Percentiles rank a stretch among this genome's conserved stretches.
Evolutionary conservation across 2,329 filamentous ascomycete genomes (phyloP).

Genomic region (Teratosphaeria pseudoeucalypti): DNA sequence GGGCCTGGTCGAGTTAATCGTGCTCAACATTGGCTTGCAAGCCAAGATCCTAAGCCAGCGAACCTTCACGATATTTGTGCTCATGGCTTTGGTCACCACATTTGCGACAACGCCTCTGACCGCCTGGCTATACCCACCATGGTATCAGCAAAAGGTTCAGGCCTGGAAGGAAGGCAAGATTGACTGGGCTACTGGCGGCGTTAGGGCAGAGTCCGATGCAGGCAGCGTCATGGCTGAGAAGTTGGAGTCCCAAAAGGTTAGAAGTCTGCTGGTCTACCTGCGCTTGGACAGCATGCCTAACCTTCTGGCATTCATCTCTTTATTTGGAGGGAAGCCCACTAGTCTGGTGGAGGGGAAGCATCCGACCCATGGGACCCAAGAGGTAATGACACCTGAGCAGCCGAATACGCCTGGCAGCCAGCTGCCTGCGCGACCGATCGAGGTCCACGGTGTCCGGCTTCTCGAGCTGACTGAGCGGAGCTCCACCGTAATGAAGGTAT

Average conservation of each 20-base stretch:
- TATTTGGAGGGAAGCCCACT: conserved; percentile 52
- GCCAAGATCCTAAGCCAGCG: conserved; percentile 68
- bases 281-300: conserved; percentile 76
- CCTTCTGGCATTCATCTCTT: conserved; percentile 69
- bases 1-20: conserved; percentile 86
- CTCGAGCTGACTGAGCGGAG: conserved; percentile 83
- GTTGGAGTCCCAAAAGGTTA: conserved; percentile 42
- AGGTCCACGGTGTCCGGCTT: conserved; percentile 76
- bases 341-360: conserved; percentile 30
- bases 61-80: conserved; percentile 88
- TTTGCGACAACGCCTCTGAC: conserved; percentile 74
- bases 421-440: conserved; percentile 37
- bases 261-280: conserved; percentile 66
- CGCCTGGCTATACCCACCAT: conserved; percentile 61
- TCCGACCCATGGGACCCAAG: conserved; percentile 21
- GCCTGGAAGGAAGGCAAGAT: conserved; percentile 77
- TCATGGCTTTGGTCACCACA: conserved; percentile 84
- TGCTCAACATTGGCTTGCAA: conserved; percentile 78
- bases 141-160: conserved; percentile 63
- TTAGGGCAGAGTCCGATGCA: conserved; percentile 26
- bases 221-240: conserved; percentile 32
- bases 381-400: conserved; percentile 1
- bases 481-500: conserved; percentile 89
- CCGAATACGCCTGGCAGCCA: conserved; percentile 19
- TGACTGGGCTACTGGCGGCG: conserved; percentile 56